Conservation (phyloP, 2,329 filamentous ascomycete species). For the Zasmidium citrigriseum region DNA sequence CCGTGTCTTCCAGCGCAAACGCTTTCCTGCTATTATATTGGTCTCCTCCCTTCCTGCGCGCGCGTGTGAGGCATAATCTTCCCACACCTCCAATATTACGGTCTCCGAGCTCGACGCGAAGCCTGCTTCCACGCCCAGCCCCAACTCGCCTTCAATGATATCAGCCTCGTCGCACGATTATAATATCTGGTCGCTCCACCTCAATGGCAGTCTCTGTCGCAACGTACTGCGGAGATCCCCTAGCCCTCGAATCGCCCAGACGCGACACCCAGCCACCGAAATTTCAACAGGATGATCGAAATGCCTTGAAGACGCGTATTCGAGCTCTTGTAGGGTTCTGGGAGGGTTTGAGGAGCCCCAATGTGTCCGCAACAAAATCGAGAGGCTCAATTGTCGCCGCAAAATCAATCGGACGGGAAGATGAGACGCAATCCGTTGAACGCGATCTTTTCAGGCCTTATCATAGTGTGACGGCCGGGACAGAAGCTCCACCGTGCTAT, state of each 20-base stretch:
- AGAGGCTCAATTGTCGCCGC: background rate
- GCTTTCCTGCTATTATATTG: background rate
- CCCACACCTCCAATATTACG: background rate
- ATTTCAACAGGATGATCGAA: slow-evolving; percentile 48
- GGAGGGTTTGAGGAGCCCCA: slow-evolving; percentile 19
- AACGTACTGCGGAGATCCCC: slow-evolving; percentile 42
- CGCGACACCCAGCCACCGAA: slow-evolving; percentile 45
- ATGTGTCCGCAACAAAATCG: slow-evolving; percentile 1
- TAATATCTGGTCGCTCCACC: slow-evolving; percentile 28
- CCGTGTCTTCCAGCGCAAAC: background rate
- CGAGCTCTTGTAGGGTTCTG: slow-evolving; percentile 28
- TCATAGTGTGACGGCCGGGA: slow-evolving; percentile 2
- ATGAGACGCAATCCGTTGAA: slow-evolving; percentile 8
- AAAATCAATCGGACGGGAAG: background rate
- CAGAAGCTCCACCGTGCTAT: slow-evolving; percentile 43
- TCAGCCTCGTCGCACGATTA: slow-evolving; percentile 29
- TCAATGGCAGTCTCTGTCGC: slow-evolving; percentile 49
- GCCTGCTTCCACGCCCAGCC: background rate
- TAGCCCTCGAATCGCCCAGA: slow-evolving; percentile 43
- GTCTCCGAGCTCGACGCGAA: background rate
- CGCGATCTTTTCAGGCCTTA: slow-evolving; percentile 25
- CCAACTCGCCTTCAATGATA: slow-evolving; percentile 36
- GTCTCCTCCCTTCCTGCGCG: background rate
- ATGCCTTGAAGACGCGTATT: slow-evolving; percentile 36
- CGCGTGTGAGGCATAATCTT: background rate